Conservation (phyloP, 73 alveolate genomes). For the Tetrahymena borealis region DNA sequence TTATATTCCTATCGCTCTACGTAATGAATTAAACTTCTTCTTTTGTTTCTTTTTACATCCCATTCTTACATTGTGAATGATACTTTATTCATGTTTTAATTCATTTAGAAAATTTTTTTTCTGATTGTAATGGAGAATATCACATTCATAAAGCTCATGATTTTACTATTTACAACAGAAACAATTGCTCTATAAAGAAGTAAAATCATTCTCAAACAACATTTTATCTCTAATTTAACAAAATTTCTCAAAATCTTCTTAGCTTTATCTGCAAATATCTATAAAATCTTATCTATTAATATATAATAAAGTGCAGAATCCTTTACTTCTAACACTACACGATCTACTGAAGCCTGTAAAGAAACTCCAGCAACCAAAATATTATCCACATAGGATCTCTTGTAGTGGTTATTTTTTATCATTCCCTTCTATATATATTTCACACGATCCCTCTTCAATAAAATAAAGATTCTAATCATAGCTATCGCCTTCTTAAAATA, state of each 20-base stretch:
- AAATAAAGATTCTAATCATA: conserved; percentile 21
- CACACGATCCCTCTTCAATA: conserved; percentile 8
- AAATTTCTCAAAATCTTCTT: conserved; percentile 13
- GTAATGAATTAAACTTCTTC: too few species aligned
- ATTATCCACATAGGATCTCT: not conserved
- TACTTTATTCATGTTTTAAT: not conserved
- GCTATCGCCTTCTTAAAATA: conserved; percentile 12
- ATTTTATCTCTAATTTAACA: conserved; percentile 21
- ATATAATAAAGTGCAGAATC: conserved; percentile 1
- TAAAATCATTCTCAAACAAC: not conserved
- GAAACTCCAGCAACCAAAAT: conserved; percentile 9
- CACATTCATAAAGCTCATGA: not conserved
- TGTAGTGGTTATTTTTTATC: not conserved
- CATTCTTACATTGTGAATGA: not conserved
- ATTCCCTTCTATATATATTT: conserved; percentile 8
- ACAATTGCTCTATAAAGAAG: not conserved
- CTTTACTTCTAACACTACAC: conserved; percentile 10
- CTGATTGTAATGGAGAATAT: conserved; percentile 2
- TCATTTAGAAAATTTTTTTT: not conserved
- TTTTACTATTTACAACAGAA: not conserved
- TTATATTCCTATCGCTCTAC: too few species aligned
- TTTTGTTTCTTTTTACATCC: not conserved
- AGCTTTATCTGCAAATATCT: not conserved
- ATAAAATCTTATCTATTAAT: conserved; percentile 9
- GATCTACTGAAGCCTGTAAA: conserved; percentile 17